Percentiles rank a stretch among this genome's conserved stretches.
phyloP scores from a whole-genome alignment of 768 basidiomycete genomes.

The Multifurca ochricompacta region DNA sequence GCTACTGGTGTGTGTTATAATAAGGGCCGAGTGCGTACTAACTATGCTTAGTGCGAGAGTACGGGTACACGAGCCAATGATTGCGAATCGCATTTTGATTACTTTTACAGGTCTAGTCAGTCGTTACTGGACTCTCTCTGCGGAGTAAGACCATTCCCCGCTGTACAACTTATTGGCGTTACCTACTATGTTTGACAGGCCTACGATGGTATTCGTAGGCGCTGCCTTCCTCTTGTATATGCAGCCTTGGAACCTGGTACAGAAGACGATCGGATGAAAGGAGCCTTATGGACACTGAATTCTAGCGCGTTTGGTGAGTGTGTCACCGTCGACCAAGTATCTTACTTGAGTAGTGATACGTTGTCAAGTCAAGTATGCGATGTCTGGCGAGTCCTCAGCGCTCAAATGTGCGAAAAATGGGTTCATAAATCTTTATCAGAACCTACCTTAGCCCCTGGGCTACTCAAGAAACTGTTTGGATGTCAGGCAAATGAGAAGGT shows the following conservation, averaged over 20 bases:
- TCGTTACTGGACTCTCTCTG: slow-evolving; percentile 35
- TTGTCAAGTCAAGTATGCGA: slow-evolving; percentile 34
- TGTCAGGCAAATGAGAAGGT: slow-evolving; percentile 86
- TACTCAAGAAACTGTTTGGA: slow-evolving; percentile 53
- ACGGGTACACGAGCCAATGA: slow-evolving; percentile 13
- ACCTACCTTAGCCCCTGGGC: slow-evolving; percentile 50
- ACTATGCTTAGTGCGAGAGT: slow-evolving; percentile 26
- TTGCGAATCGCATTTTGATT: slow-evolving; percentile 1
- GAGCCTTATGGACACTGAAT: slow-evolving; percentile 75
- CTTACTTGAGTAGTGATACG: background rate
- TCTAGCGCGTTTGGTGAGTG: slow-evolving; percentile 48
- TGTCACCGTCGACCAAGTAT: background rate
- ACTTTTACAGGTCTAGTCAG: slow-evolving; percentile 32
- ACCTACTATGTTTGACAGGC: slow-evolving; percentile 31
- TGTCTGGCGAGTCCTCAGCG: slow-evolving; percentile 29
- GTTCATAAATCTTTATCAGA: slow-evolving; percentile 33
- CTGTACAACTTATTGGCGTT: background rate
- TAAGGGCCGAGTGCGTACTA: background rate
- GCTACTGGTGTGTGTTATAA: slow-evolving; percentile 33
- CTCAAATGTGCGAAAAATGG: background rate
- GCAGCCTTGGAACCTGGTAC: slow-evolving; percentile 54
- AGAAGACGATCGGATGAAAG: slow-evolving; percentile 91
- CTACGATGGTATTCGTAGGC: slow-evolving; percentile 61
- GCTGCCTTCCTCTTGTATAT: slow-evolving; percentile 54
- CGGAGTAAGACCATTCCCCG: slow-evolving; percentile 30